Conservation (phyloP, 2,329 filamentous ascomycete genomes). For the Pleomassaria siparia region DNA sequence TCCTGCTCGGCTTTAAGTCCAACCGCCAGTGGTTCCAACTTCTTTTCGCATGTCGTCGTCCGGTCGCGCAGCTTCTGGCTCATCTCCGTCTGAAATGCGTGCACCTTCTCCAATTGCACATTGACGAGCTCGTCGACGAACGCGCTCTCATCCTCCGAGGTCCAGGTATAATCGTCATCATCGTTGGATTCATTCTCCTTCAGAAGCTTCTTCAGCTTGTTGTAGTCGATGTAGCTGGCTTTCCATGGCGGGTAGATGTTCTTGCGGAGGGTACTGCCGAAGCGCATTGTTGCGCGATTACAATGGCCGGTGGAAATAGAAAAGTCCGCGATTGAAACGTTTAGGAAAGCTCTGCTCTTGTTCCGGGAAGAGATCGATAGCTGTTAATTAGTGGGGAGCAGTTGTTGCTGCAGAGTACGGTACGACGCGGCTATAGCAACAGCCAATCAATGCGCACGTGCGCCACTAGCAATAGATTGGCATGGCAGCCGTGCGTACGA, state of each 20-base stretch:
- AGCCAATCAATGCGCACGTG: constrained; percentile 16
- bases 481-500: neutral
- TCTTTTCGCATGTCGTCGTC: constrained; percentile 68
- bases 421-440: constrained; percentile 1
- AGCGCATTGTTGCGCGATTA: constrained; percentile 69
- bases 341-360: neutral
- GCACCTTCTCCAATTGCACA: constrained; percentile 91
- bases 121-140: constrained; percentile 97
- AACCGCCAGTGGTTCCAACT: constrained; percentile 61
- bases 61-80: constrained; percentile 80
- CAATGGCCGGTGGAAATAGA: neutral
- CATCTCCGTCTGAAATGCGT: constrained; percentile 82
- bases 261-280: constrained; percentile 82
- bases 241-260: constrained; percentile 86
- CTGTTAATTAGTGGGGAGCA: constrained; percentile 7
- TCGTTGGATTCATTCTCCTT: constrained; percentile 66
- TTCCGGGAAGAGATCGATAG: constrained; percentile 3
- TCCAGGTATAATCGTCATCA: constrained; percentile 70
- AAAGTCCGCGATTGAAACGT: neutral
- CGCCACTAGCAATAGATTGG: constrained; percentile 1
- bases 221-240: constrained; percentile 92
- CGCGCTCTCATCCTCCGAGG: constrained; percentile 85
- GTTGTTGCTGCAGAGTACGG: too few relatives aligned
- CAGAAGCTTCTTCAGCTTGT: constrained; percentile 85
- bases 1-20: constrained; percentile 29